Conservation (phyloP, 306 rosid species). For the Quercus variabilis region DNA sequence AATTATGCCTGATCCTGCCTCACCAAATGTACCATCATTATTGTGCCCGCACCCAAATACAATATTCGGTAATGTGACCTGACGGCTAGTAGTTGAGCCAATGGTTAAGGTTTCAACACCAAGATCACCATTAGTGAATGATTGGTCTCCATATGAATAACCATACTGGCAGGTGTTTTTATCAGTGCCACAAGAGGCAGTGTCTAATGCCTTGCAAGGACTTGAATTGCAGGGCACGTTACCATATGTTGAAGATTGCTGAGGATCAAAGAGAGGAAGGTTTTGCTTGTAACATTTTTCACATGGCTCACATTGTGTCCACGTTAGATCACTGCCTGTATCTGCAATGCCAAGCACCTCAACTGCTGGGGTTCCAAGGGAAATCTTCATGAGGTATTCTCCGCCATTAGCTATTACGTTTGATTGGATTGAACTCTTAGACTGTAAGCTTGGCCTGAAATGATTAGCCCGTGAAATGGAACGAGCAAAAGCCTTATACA, state of each 20-base stretch:
- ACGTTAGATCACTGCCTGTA: slow-evolving; percentile 61
- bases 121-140: slow-evolving; percentile 40
- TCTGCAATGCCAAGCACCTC: slow-evolving; percentile 45
- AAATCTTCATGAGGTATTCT: slow-evolving; percentile 51
- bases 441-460: not conserved
- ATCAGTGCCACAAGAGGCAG: not conserved
- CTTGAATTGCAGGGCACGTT: slow-evolving; percentile 21
- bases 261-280: slow-evolving; percentile 40
- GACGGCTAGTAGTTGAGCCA: not conserved
- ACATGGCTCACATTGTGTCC: slow-evolving; percentile 70
- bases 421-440: not conserved
- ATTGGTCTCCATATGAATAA: slow-evolving; percentile 40
- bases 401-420: slow-evolving; percentile 22
- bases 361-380: slow-evolving; percentile 50
- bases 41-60: slow-evolving; percentile 49
- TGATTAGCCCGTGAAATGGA: slow-evolving; percentile 29
- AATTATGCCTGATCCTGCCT: slow-evolving; percentile 36
- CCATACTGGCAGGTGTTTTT: slow-evolving; percentile 17
- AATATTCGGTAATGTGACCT: slow-evolving; percentile 3
- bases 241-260: slow-evolving; percentile 35
- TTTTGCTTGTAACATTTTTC: slow-evolving; percentile 44
- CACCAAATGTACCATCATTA: slow-evolving; percentile 35
- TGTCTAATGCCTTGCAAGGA: not conserved
- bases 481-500: slow-evolving; percentile 40
- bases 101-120: slow-evolving; percentile 36